These are phyloP conservation scores for Penicillium sp. DNA, from an alignment of 2,329 filamentous ascomycete species.

Conservation along the genomic window DNA sequence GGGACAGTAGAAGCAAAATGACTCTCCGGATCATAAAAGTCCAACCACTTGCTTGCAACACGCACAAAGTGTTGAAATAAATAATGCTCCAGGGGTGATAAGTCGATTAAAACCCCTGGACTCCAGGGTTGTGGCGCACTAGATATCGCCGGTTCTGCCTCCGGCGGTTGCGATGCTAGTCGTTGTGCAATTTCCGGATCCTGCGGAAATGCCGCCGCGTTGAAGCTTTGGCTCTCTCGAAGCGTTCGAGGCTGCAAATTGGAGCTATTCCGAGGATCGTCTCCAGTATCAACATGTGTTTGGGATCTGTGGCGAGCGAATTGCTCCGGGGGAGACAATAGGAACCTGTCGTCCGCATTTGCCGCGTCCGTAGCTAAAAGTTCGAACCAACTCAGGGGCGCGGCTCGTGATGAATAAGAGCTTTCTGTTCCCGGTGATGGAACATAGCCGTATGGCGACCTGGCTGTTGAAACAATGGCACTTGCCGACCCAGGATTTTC, in stretches of 20 bases:
- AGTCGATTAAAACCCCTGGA: neutral
- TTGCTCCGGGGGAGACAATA: constrained; percentile 12
- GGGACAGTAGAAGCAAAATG: constrained; percentile 14
- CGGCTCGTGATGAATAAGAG: constrained; percentile 40
- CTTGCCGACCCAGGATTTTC: constrained; percentile 4
- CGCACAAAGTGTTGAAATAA: constrained; percentile 14
- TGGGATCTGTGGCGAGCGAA: constrained; percentile 3
- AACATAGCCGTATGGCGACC: constrained; percentile 10
- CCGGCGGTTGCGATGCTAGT: constrained; percentile 3
- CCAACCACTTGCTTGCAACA: constrained; percentile 16
- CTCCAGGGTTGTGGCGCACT: constrained; percentile 13
- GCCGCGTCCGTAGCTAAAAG: constrained; percentile 40
- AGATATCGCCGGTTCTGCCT: neutral
- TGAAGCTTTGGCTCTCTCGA: constrained; percentile 17
- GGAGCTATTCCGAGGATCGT: constrained; percentile 14
- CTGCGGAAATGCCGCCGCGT: constrained; percentile 15
- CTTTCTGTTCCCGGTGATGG: constrained; percentile 31
- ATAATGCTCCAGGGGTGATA: constrained; percentile 10
- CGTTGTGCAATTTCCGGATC: constrained; percentile 9
- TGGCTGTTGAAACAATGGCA: constrained; percentile 5
- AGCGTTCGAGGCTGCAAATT: constrained; percentile 14
- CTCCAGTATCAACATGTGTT: neutral
- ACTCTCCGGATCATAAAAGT: constrained; percentile 13
- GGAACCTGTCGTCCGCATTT: constrained; percentile 39
- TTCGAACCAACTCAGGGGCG: constrained; percentile 52